phyloP scores from a whole-genome alignment of 805 yeast genomes.

The Huiozyma naganishii region DNA sequence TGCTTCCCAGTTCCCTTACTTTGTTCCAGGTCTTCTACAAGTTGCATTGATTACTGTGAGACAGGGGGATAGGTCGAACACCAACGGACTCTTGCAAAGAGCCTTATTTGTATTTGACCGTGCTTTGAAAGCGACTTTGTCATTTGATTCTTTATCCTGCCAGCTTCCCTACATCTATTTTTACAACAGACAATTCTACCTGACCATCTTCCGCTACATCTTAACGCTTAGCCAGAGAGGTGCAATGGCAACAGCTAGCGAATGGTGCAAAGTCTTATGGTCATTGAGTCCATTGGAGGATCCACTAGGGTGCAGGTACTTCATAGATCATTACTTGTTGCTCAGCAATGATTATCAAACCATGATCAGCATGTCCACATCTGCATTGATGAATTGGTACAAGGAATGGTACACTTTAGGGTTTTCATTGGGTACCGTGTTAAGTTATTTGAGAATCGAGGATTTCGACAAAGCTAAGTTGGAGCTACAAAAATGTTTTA shows the following conservation, averaged over 20 bases:
- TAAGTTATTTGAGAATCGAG: constrained; percentile 45
- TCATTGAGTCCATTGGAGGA: constrained; percentile 69
- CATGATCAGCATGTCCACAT: constrained; percentile 44
- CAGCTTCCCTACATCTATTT: constrained; percentile 69
- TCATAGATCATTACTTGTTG: constrained; percentile 70
- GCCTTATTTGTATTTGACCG: constrained; percentile 74
- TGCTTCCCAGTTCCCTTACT: constrained; percentile 56
- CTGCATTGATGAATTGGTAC: constrained; percentile 48
- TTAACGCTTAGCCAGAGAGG: constrained; percentile 64
- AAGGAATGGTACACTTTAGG: constrained; percentile 65
- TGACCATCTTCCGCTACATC: constrained; percentile 64
- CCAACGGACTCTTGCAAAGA: constrained; percentile 65
- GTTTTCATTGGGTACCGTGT: constrained; percentile 50
- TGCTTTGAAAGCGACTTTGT: constrained; percentile 50
- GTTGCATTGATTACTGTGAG: constrained; percentile 62
- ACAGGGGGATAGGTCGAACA: constrained; percentile 61
- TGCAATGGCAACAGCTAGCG: constrained; percentile 65
- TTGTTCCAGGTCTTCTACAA: constrained; percentile 67
- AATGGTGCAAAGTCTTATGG: constrained; percentile 59
- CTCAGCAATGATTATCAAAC: constrained; percentile 54
- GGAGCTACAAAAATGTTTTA: constrained; percentile 41
- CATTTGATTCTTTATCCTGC: constrained; percentile 41
- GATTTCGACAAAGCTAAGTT: constrained; percentile 35
- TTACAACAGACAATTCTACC: constrained; percentile 66
- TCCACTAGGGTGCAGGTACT: constrained; percentile 74